phyloP scores from a whole-genome alignment of 1,139 yeast species.

The Pichia sp. region DNA sequence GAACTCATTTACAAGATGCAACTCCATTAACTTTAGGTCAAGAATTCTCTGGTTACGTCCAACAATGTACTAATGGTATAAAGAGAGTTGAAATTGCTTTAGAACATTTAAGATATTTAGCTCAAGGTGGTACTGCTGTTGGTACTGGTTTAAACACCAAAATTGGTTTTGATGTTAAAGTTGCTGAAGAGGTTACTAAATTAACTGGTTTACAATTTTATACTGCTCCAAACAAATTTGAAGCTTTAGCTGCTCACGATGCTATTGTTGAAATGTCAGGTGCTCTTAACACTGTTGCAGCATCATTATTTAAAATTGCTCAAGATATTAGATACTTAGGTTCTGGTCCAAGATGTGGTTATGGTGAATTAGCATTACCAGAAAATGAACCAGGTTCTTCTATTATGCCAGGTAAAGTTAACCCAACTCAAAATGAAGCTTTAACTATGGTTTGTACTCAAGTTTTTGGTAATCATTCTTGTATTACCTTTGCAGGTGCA shows the following conservation, averaged over 20 bases:
- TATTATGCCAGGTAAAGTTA: conserved; percentile 98
- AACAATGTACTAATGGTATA: conserved; percentile 86
- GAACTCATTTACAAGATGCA: conserved; percentile 98
- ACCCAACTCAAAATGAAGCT: conserved; percentile 99
- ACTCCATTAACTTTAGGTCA: conserved; percentile 97
- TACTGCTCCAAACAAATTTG: conserved; percentile 98
- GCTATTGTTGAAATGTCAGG: conserved; percentile 97
- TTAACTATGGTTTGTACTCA: conserved; percentile 97
- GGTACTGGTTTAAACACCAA: conserved; percentile 96
- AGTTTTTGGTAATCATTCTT: conserved; percentile 92
- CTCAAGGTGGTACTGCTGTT: conserved; percentile 99
- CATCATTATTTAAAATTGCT: conserved; percentile 89
- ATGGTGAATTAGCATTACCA: conserved; percentile 90
- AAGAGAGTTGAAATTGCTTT: conserved; percentile 72
- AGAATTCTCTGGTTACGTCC: conserved; percentile 94
- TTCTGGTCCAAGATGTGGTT: conserved; percentile 98
- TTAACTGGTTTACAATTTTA: conserved; percentile 82
- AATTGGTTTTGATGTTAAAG: conserved; percentile 78
- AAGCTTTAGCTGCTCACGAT: conserved; percentile 98
- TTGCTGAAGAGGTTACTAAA: conserved; percentile 72
- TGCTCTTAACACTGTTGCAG: conserved; percentile 92
- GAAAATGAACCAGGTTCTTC: conserved; percentile 99
- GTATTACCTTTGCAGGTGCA: conserved; percentile 96
- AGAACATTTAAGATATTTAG: conserved; percentile 72
- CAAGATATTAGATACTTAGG: conserved; percentile 97